Evolutionary conservation across 2,329 filamentous ascomycete genomes (phyloP).

Genomic region (Huntiella bhutanensis): DNA sequence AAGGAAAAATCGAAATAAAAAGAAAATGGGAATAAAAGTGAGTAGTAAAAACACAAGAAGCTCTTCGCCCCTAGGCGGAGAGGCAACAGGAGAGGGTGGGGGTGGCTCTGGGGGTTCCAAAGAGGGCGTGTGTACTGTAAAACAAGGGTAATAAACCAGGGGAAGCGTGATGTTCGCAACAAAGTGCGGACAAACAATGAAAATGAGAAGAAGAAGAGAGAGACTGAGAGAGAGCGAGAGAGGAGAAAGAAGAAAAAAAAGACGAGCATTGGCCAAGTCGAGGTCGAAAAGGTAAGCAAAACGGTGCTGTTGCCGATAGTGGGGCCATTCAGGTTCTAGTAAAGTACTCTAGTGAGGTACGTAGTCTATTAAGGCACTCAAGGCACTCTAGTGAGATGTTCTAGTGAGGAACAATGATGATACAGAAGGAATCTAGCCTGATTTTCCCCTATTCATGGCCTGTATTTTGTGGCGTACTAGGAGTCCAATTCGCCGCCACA

Average conservation of each 20-base stretch:
- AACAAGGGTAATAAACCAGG: background rate
- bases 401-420: background rate
- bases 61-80: background rate
- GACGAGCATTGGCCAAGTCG: background rate
- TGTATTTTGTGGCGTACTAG: background rate
- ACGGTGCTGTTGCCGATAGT: too few relatives aligned
- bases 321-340: background rate
- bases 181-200: conserved; percentile 4
- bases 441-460: background rate
- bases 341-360: background rate
- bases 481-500: background rate
- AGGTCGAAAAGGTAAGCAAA: background rate
- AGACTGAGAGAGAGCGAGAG: background rate
- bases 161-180: conserved; percentile 2
- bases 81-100: background rate
- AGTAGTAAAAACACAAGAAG: background rate
- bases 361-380: background rate
- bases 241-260: background rate
- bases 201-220: background rate
- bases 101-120: background rate
- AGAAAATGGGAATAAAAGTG: background rate
- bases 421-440: background rate
- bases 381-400: background rate
- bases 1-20: background rate
- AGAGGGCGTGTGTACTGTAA: background rate